phyloP scores from a whole-genome alignment of 139 green algal genomes.

The Cymbomonas tetramitiformis region DNA sequence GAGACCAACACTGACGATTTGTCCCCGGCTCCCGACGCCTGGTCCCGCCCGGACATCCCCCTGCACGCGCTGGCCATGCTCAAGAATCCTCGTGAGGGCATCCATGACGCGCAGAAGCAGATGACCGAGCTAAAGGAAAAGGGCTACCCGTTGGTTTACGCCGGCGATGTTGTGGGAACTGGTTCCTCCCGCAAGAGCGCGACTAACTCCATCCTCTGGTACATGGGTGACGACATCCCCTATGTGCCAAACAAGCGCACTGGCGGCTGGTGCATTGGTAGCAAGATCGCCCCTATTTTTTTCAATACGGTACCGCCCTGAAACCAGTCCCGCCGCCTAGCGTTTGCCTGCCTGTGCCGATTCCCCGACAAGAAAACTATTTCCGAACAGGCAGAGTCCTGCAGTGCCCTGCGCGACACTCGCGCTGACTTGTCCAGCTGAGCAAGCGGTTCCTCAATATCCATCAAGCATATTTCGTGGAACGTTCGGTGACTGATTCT shows the following conservation, averaged over 20 bases:
- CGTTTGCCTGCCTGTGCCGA: too few relatives aligned
- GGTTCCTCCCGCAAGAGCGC: constrained; percentile 19
- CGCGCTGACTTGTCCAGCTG: too few relatives aligned
- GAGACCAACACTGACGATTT: constrained; percentile 27
- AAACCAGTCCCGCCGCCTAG: too few relatives aligned
- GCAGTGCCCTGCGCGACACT: too few relatives aligned
- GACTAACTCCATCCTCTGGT: constrained; percentile 22
- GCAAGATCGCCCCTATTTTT: constrained; percentile 27
- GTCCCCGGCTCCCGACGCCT: constrained; percentile 17
- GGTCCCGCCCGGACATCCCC: constrained; percentile 21
- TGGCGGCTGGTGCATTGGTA: constrained; percentile 13
- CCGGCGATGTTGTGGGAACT: constrained; percentile 22
- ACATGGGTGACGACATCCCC: constrained; percentile 23
- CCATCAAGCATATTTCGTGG: too few relatives aligned
- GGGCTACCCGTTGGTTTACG: constrained; percentile 13
- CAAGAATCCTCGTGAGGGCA: constrained; percentile 17
- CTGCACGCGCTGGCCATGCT: constrained; percentile 23
- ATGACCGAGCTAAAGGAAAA: constrained; percentile 15
- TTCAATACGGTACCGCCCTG: constrained; percentile 29
- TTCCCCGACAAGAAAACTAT: too few relatives aligned
- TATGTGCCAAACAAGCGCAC: constrained; percentile 23
- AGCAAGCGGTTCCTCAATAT: too few relatives aligned
- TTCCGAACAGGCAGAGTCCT: too few relatives aligned
- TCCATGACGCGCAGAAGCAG: constrained; percentile 8
- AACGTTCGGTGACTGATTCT: too few relatives aligned